Base-by-base conservation (phyloP, 2,329 filamentous ascomycete species). In the Exophiala alcalophila region DNA sequence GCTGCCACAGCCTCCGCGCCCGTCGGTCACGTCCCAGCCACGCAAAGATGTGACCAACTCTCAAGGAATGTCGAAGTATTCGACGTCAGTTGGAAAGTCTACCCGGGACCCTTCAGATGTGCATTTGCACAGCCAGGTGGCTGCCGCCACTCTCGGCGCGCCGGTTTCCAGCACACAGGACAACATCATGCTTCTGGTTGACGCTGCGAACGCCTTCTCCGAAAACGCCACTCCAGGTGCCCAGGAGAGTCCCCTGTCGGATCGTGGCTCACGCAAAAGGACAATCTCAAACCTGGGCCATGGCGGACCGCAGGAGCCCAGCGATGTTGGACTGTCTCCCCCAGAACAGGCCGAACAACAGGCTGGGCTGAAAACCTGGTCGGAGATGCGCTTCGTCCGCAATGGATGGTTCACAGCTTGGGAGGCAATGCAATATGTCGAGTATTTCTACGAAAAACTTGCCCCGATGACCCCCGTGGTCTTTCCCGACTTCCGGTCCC, bases 361-460 rank as follows among this genome's bases (percentile, higher is more conserved):
- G 28, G 79, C 85, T 44, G 90, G 90, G 0, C 68, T 95, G 47
- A 82, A 80, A 57, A 84, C 88, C n/a, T 98, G 92, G 92, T 81
- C 83, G 2, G 76, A 88, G 51, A 90, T 96, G 62, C 83, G 90
- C 29, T 97, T 97, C 61, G 91, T 97, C n/a, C 82, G 89, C 40
- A 89, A 89, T 6, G 92, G 92, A 7, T 97, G 91, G 91, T 92
- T 98, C 63, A 94, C 89, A 0, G 86, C 91, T 0, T 81, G 86
- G 53, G 92, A 98, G 65, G 91, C 88, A 15, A 90, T 97, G 63
- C 82, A 84, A 29, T 97, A 97, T 60, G 86, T 98, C 51, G 83
- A 90, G 61, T 97, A 97, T 66, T 97, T 96, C 67, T 97, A 96
- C 67, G 81, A 84, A 56, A 88, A 89, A 57, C 76, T 97, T 5